Conservation (phyloP, 2,329 filamentous ascomycete species). For the Diaporthe longicolla region DNA sequence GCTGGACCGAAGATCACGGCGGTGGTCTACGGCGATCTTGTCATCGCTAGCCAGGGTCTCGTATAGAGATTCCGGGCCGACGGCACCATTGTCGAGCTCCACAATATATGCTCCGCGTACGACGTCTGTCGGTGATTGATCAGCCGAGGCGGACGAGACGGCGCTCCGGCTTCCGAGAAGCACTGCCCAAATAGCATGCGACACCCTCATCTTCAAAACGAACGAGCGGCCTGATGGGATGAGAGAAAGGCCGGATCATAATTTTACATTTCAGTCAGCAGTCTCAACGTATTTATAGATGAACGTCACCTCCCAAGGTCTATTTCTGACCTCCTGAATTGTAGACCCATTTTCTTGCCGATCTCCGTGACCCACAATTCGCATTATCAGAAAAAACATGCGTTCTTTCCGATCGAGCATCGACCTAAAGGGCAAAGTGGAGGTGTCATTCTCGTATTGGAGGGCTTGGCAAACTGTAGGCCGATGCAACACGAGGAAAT, state of each 20-base stretch:
- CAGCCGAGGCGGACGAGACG: constrained; percentile 14
- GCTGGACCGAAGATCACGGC: constrained; percentile 23
- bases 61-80: constrained; percentile 5
- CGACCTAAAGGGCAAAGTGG: constrained; percentile 13
- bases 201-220: constrained; percentile 23
- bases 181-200: constrained; percentile 14
- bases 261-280: neutral
- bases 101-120: constrained; percentile 26
- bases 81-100: constrained; percentile 8
- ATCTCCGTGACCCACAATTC: constrained; percentile 26
- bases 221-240: constrained; percentile 12
- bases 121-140: constrained; percentile 9
- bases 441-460: constrained; percentile 24
- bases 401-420: constrained; percentile 14
- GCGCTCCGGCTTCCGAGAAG: constrained; percentile 18
- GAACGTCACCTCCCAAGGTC: constrained; percentile 4
- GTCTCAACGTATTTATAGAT: neutral
- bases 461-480: constrained; percentile 8
- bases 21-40: constrained; percentile 14
- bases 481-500: constrained; percentile 1
- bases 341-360: constrained; percentile 16
- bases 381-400: constrained; percentile 1
- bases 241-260: neutral
- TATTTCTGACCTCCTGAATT: constrained; percentile 4
- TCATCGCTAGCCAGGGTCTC: constrained; percentile 9